A percentile compares a stretch with the other conserved stretches of the same genome.
These are phyloP conservation scores for Colletotrichum phormii DNA, from an alignment of 2,329 filamentous ascomycete genomes.

Conservation along the genomic window DNA sequence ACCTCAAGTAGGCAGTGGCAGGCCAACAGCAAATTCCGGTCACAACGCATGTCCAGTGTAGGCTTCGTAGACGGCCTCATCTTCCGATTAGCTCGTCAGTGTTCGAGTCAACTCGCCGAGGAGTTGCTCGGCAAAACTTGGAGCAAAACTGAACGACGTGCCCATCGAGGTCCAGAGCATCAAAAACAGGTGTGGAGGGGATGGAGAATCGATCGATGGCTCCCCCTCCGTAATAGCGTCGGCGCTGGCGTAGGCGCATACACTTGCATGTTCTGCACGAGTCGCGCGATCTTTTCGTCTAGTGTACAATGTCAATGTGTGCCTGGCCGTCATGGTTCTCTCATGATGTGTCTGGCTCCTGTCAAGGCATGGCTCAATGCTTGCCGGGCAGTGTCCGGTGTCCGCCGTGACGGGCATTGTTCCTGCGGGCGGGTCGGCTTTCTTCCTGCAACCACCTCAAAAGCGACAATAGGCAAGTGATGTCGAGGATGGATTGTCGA, in stretches of 20 bases:
- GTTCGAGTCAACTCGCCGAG: conserved; percentile 9
- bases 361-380: not conserved
- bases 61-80: not conserved
- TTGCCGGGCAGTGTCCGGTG: not conserved
- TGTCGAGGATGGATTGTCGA: too few species aligned
- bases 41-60: not conserved
- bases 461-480: too few species aligned
- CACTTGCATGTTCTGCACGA: conserved; percentile 29
- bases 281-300: not conserved
- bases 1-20: not conserved
- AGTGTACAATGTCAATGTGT: not conserved
- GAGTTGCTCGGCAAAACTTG: not conserved
- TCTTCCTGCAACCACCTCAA: conserved; percentile 9
- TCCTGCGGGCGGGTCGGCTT: conserved; percentile 10
- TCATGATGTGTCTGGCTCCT: not conserved
- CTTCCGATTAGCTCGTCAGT: conserved; percentile 8
- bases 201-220: conserved; percentile 2
- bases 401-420: not conserved
- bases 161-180: not conserved
- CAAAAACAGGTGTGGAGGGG: not conserved
- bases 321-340: not conserved
- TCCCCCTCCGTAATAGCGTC: not conserved
- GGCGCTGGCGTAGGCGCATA: conserved; percentile 20
- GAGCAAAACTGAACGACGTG: not conserved
- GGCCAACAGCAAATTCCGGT: not conserved